phyloP scores from a whole-genome alignment of 2,329 filamentous ascomycete genomes.

The Teratosphaeria destructans region DNA sequence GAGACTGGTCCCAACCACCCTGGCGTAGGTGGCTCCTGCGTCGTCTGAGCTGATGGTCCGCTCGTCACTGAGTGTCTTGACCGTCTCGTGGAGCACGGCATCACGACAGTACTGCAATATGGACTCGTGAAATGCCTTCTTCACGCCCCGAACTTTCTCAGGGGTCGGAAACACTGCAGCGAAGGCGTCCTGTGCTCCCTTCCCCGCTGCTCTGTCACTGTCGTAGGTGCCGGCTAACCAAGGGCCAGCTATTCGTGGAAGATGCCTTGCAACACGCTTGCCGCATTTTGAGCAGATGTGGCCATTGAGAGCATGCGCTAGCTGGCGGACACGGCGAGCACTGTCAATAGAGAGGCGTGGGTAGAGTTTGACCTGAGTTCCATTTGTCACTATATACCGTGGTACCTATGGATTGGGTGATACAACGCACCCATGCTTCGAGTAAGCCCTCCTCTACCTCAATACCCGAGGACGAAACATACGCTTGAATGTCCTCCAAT shows the following conservation, averaged over 20 bases:
- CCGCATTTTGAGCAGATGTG: slow-evolving; percentile 49
- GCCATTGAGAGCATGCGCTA: slow-evolving; percentile 67
- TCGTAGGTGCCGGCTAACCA: slow-evolving; percentile 90
- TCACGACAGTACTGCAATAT: slow-evolving; percentile 75
- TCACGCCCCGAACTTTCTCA: slow-evolving; percentile 68
- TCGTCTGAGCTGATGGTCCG: slow-evolving; percentile 76
- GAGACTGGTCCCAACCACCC: slow-evolving; percentile 57
- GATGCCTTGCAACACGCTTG: slow-evolving; percentile 71
- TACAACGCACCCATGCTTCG: slow-evolving; percentile 67
- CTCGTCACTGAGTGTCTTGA: slow-evolving; percentile 78
- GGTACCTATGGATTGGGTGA: slow-evolving; percentile 1
- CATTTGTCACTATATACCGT: slow-evolving; percentile 23
- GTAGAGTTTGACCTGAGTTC: slow-evolving; percentile 64
- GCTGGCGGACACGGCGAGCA: slow-evolving; percentile 74
- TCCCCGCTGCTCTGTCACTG: slow-evolving; percentile 64
- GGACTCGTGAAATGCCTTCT: slow-evolving; percentile 68
- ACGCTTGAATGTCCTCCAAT: slow-evolving; percentile 68
- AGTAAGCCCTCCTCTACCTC: slow-evolving; percentile 72
- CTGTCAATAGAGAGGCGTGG: slow-evolving; percentile 85
- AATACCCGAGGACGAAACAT: slow-evolving; percentile 47
- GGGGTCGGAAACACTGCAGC: slow-evolving; percentile 64
- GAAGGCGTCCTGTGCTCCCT: slow-evolving; percentile 68
- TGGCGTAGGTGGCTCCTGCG: slow-evolving; percentile 70
- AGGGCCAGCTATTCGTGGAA: slow-evolving; percentile 69
- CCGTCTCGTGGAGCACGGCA: slow-evolving; percentile 66